Evolutionary conservation across 495 filamentous ascomycete species (phyloP), one percentile per base, ranked within the genome.

Genomic region (Tuber microsphaerosporum): DNA sequence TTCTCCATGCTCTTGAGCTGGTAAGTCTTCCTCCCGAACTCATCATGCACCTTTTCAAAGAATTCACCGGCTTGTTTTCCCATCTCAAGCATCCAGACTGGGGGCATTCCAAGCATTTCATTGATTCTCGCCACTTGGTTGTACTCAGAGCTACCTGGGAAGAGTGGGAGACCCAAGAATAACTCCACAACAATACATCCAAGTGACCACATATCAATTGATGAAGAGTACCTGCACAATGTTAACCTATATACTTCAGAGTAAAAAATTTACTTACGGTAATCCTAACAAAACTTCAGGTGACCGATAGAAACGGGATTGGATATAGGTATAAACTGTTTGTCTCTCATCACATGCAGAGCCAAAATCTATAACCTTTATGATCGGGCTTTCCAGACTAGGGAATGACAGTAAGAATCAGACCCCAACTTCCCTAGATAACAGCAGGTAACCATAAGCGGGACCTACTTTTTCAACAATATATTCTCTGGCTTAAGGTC

Each of bases 301-400:
- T 2, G 96, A 99, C 74, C 96, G 89, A 83, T 99, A 99, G 85
- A 99, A 99, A 75, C 96, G 88, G 19, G 96, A 99, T 84, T 99
- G 96, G 77, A 99, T 99, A 84, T 99, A 99, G 7, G 96, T 99
- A 85, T 99, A 99, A 45, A 99, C 96, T 0, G 96, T 99, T 82
- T 99, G 96, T 46, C 96, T 89, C 84, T 99, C 96, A 82, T 99
- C 96, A 83, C 96, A 99, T 1, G 96, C 96, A 46, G 96, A 99
- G 39, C 96, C 96, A 81, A 99, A 99, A 86, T 99, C 96, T 81
- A 99, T 99, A 82, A 99, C 97, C 84, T 99, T 99, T 89, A 99
- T 99, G 74, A 99, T 98, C 3, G 96, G 96, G 80, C 94, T 97
- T 85, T 99, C 96, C 74, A 99, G 89, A 84, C 90, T 92, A 79